phyloP scores from a whole-genome alignment of 2,329 filamentous ascomycete species.

The Dendryphion nanum region DNA sequence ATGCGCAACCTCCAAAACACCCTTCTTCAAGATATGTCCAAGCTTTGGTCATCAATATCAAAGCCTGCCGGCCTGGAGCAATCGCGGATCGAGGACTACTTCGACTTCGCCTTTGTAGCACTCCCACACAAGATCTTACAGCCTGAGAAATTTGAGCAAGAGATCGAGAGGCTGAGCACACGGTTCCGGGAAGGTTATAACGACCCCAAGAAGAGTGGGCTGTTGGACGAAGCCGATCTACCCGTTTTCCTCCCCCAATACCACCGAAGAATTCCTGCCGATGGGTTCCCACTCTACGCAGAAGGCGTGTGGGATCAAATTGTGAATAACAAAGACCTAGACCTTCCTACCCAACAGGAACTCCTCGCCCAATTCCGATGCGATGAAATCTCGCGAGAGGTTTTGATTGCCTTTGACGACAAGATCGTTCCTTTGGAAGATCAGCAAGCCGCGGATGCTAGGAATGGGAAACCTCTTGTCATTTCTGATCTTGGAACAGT shows the following conservation, averaged over 20 bases:
- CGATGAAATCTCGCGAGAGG: conserved; percentile 92
- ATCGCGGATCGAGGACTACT: conserved; percentile 92
- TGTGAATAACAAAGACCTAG: conserved; percentile 96
- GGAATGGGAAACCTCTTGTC: conserved; percentile 70
- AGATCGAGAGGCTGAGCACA: conserved; percentile 75
- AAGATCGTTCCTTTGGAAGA: conserved; percentile 83
- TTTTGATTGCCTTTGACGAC: conserved; percentile 78
- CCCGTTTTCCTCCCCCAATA: conserved; percentile 92
- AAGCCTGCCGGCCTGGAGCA: conserved; percentile 87
- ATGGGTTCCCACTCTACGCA: conserved; percentile 93
- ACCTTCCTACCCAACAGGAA: conserved; percentile 95
- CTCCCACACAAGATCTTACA: conserved; percentile 96
- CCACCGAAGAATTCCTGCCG: conserved; percentile 90
- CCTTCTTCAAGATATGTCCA: conserved; percentile 81
- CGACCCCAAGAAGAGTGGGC: conserved; percentile 60
- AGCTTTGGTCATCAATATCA: conserved; percentile 89
- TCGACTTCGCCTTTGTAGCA: conserved; percentile 95
- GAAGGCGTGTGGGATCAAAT: conserved; percentile 98
- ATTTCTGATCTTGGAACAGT: conserved; percentile 71
- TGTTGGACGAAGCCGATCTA: conserved; percentile 69
- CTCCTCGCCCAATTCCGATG: conserved; percentile 95
- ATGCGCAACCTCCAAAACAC: conserved; percentile 88
- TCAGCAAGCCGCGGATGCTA: conserved; percentile 71
- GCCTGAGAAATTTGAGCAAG: conserved; percentile 81
- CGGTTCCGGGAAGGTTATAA: conserved; percentile 82